phyloP scores from a whole-genome alignment of 129 eudicot genomes.

The Pseudognaphalium luteoalbum region DNA sequence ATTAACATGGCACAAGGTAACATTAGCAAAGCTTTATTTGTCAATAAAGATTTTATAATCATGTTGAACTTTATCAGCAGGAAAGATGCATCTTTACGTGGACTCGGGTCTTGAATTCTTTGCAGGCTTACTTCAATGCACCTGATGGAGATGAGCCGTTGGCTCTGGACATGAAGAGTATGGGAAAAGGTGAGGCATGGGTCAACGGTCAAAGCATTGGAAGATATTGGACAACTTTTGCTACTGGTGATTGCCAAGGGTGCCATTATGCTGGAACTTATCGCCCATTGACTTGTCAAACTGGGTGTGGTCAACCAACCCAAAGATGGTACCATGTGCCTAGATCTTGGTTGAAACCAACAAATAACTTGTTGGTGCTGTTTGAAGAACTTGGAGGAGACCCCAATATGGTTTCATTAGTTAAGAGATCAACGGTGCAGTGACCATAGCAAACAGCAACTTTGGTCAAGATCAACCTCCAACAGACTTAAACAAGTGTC shows the following conservation, averaged over 20 bases:
- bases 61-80: neutral
- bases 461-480: constrained; percentile 19
- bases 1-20: constrained; percentile 91
- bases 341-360: constrained; percentile 87
- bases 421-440: constrained; percentile 61
- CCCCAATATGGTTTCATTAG: constrained; percentile 66
- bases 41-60: neutral
- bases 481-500: neutral
- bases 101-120: constrained; percentile 11
- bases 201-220: constrained; percentile 93
- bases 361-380: constrained; percentile 68
- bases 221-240: constrained; percentile 86
- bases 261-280: constrained; percentile 71
- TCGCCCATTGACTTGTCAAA: constrained; percentile 73
- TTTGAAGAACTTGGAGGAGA: constrained; percentile 97
- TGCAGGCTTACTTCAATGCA: constrained; percentile 79
- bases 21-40: neutral
- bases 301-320: constrained; percentile 93
- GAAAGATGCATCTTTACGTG: constrained; percentile 16
- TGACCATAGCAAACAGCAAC: constrained; percentile 12
- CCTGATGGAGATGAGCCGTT: constrained; percentile 87
- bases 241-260: constrained; percentile 68
- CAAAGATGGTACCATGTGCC: constrained; percentile 99
- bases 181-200: constrained; percentile 98
- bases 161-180: constrained; percentile 88